Conservation (phyloP, 768 basidiomycete genomes). For the Floccularia luteovirens region DNA sequence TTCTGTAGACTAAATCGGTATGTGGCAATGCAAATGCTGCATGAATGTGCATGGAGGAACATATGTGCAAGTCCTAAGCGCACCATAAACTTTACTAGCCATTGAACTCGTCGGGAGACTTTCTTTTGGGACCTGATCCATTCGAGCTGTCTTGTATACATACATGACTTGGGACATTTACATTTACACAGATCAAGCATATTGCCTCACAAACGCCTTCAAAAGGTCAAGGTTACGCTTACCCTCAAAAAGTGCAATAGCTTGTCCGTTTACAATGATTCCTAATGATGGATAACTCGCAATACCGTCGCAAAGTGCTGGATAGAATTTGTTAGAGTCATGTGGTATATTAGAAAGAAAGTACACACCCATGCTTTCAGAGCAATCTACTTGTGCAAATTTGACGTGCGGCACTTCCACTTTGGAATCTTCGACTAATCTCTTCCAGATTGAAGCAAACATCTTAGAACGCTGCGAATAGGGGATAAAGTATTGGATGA, state of each 20-base stretch:
- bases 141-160: no score
- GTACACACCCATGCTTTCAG: slow-evolving; percentile 63
- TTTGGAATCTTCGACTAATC: slow-evolving; percentile 48
- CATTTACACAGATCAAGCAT: no score
- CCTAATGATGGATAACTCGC: slow-evolving; percentile 71
- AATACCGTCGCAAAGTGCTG: slow-evolving; percentile 77
- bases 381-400: slow-evolving; percentile 79
- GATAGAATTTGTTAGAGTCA: slow-evolving; percentile 1
- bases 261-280: slow-evolving; percentile 61
- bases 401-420: slow-evolving; percentile 43
- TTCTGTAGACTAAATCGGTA: no score
- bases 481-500: slow-evolving; percentile 86
- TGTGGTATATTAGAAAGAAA: not conserved
- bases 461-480: slow-evolving; percentile 73
- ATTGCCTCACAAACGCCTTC: slow-evolving; percentile 44
- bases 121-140: no score
- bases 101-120: no score
- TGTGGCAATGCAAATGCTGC: no score
- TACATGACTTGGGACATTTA: no score
- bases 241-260: slow-evolving; percentile 48
- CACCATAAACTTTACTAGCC: no score
- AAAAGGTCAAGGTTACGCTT: slow-evolving; percentile 47
- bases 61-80: no score
- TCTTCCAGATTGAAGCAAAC: slow-evolving; percentile 80
- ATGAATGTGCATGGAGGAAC: no score